Evolutionary conservation across 2,329 filamentous ascomycete genomes (phyloP).

Genomic region (Aspergillus sp.): DNA sequence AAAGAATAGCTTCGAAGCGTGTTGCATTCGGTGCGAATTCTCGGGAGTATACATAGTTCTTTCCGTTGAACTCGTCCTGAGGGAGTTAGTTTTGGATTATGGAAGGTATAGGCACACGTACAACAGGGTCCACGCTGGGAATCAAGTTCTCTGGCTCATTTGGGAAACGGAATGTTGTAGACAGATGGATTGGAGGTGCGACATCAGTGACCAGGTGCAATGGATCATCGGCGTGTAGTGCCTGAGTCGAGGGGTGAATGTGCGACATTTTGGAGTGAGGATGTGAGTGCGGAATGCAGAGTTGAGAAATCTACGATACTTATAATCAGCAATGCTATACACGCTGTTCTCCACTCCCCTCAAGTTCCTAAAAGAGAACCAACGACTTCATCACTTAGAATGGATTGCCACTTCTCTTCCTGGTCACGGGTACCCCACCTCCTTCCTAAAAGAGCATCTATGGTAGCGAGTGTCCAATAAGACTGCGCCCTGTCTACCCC

Average conservation of each 20-base stretch:
- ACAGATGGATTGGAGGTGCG: conserved; percentile 82
- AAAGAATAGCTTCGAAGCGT: conserved; percentile 78
- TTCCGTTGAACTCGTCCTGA: conserved; percentile 14
- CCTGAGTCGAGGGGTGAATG: conserved; percentile 16
- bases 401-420: not conserved
- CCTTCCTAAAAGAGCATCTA: too few species aligned
- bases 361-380: not conserved
- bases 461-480: too few species aligned
- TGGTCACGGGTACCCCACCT: not conserved
- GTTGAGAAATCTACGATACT: not conserved
- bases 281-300: too few species aligned
- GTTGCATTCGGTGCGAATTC: conserved; percentile 73
- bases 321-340: not conserved
- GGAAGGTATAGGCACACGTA: not conserved
- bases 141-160: conserved; percentile 62
- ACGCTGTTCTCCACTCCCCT: not conserved
- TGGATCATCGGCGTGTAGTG: conserved; percentile 75
- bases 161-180: conserved; percentile 82
- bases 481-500: not conserved
- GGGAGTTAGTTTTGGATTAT: not conserved
- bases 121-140: conserved; percentile 49
- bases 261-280: not conserved
- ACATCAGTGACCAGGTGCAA: conserved; percentile 72
- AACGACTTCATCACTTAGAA: not conserved
- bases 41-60: conserved; percentile 75